These are phyloP conservation scores for Phytophthora crassamura DNA, from an alignment of 352 stramenopile species.

Conservation along the genomic window DNA sequence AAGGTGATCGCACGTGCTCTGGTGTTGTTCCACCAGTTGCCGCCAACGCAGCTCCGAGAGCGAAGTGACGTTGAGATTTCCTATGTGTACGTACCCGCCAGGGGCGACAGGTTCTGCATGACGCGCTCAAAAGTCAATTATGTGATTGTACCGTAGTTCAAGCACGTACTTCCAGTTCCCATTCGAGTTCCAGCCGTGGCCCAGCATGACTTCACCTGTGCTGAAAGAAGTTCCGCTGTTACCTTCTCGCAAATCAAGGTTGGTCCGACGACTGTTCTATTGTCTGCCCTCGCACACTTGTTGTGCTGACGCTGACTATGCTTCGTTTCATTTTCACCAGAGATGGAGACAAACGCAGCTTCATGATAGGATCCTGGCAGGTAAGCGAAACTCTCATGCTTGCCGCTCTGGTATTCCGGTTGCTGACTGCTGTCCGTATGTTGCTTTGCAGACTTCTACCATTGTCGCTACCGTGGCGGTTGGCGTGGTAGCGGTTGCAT, in stretches of 20 bases:
- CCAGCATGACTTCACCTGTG: constrained; percentile 32
- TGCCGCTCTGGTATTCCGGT: not conserved
- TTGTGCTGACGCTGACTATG: not conserved
- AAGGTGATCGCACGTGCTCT: constrained; percentile 59
- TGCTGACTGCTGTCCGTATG: not conserved
- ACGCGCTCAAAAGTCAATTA: not conserved
- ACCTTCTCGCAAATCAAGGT: constrained; percentile 34
- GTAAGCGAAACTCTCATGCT: constrained; percentile 5
- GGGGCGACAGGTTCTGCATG: too few species aligned
- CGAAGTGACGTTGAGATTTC: constrained; percentile 25
- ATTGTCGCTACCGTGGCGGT: constrained; percentile 36
- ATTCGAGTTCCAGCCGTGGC: constrained; percentile 45
- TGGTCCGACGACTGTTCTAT: not conserved
- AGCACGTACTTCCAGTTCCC: constrained; percentile 48
- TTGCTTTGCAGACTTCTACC: constrained; percentile 31
- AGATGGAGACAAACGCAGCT: constrained; percentile 19
- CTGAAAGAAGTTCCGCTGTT: constrained; percentile 34
- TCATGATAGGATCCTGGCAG: constrained; percentile 29
- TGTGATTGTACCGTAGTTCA: constrained; percentile 12
- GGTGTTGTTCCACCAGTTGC: constrained; percentile 65
- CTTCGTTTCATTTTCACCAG: constrained; percentile 6
- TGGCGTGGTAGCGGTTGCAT: constrained; percentile 40
- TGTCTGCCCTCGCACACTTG: not conserved
- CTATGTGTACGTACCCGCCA: constrained; percentile 33
- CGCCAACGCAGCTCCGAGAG: constrained; percentile 45